phyloP scores from a whole-genome alignment of 805 yeast genomes.

The Helenozyma baotianmanensis region DNA sequence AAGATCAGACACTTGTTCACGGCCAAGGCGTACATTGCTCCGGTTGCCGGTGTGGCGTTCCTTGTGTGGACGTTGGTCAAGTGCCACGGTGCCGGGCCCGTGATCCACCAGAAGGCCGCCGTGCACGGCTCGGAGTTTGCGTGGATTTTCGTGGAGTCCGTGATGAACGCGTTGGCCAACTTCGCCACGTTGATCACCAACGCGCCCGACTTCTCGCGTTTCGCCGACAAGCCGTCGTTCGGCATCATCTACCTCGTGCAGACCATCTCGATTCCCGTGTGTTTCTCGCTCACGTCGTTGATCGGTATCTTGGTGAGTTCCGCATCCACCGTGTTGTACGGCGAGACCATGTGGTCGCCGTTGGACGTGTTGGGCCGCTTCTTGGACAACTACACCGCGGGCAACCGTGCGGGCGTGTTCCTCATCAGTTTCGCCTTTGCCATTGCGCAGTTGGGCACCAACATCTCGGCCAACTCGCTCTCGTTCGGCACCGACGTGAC shows the following conservation, averaged over 20 bases:
- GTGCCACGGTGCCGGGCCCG: slow-evolving; percentile 76
- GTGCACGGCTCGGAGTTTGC: slow-evolving; percentile 60
- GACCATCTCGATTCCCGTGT: slow-evolving; percentile 65
- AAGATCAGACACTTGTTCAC: slow-evolving; percentile 79
- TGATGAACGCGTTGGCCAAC: slow-evolving; percentile 79
- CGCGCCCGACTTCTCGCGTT: slow-evolving; percentile 86
- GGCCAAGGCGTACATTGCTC: slow-evolving; percentile 71
- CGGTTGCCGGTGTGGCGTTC: slow-evolving; percentile 79
- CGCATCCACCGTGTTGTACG: slow-evolving; percentile 64
- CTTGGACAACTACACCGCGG: slow-evolving; percentile 44
- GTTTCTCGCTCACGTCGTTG: slow-evolving; percentile 76
- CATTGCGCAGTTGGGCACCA: slow-evolving; percentile 74
- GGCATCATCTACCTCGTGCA: slow-evolving; percentile 38
- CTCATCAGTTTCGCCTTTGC: slow-evolving; percentile 67
- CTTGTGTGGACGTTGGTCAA: slow-evolving; percentile 79
- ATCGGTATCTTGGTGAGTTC: slow-evolving; percentile 84
- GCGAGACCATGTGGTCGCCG: slow-evolving; percentile 78
- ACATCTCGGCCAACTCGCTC: slow-evolving; percentile 66
- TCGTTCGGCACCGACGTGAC: slow-evolving; percentile 73
- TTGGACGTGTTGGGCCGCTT: slow-evolving; percentile 67
- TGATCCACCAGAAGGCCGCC: slow-evolving; percentile 50
- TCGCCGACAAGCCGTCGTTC: slow-evolving; percentile 50
- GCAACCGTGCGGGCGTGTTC: slow-evolving; percentile 78
- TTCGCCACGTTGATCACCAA: slow-evolving; percentile 86
- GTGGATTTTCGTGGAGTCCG: slow-evolving; percentile 78